phyloP scores from a whole-genome alignment of 2,329 filamentous ascomycete species.

The Diaporthe longicolla region DNA sequence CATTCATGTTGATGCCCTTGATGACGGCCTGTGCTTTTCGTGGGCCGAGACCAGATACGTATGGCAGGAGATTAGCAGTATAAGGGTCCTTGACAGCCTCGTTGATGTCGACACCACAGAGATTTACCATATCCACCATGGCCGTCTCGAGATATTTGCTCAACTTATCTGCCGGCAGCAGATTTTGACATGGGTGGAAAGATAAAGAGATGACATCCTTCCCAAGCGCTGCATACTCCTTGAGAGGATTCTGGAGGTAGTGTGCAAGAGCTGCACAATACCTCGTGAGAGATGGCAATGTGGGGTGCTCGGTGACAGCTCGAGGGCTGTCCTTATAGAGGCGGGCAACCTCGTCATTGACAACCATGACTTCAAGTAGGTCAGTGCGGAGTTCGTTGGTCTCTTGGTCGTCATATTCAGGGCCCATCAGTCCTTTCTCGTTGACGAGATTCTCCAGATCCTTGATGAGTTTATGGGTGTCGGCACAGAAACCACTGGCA shows the following conservation, averaged over 20 bases:
- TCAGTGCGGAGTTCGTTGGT: slow-evolving; percentile 82
- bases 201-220: slow-evolving; percentile 88
- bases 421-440: slow-evolving; percentile 81
- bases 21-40: slow-evolving; percentile 88
- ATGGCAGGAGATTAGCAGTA: slow-evolving; percentile 89
- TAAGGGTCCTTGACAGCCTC: slow-evolving; percentile 87
- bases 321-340: slow-evolving; percentile 93
- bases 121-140: slow-evolving; percentile 98
- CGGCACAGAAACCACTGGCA: slow-evolving; percentile 89
- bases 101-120: slow-evolving; percentile 95
- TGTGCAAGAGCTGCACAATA: slow-evolving; percentile 92
- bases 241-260: slow-evolving; percentile 95
- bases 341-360: slow-evolving; percentile 97
- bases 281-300: slow-evolving; percentile 81
- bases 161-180: slow-evolving; percentile 90
- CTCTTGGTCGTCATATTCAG: slow-evolving; percentile 86
- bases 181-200: slow-evolving; percentile 91
- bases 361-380: slow-evolving; percentile 87
- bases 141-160: slow-evolving; percentile 91
- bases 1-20: slow-evolving; percentile 93
- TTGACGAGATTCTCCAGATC: slow-evolving; percentile 85
- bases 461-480: slow-evolving; percentile 86
- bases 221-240: slow-evolving; percentile 94
- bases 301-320: slow-evolving; percentile 84
- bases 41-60: slow-evolving; percentile 90